Percentiles rank a stretch among this genome's conserved stretches.
phyloP scores from a whole-genome alignment of 2,329 filamentous ascomycete genomes.

The Pseudogymnoascus sp. region DNA sequence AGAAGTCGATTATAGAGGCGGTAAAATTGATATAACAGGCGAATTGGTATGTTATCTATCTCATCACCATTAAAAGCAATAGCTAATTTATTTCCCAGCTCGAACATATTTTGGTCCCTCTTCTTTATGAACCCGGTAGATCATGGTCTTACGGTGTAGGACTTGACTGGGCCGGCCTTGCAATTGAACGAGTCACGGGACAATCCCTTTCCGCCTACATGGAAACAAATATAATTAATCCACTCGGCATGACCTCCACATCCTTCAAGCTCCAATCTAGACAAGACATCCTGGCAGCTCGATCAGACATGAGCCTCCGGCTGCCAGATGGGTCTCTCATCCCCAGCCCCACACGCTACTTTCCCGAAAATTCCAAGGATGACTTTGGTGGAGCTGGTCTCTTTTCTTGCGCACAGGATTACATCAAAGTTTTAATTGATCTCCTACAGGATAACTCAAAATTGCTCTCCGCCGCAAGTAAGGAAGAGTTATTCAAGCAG shows the following conservation, averaged over 20 bases:
- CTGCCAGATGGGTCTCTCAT: neutral
- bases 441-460: constrained; percentile 46
- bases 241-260: constrained; percentile 42
- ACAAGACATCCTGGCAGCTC: constrained; percentile 11
- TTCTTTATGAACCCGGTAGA: constrained; percentile 57
- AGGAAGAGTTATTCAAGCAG: constrained; percentile 38
- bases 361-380: constrained; percentile 30
- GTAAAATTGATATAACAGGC: constrained; percentile 27
- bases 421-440: constrained; percentile 47
- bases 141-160: constrained; percentile 51
- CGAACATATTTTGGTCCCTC: constrained; percentile 30
- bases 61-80: neutral
- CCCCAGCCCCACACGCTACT: constrained; percentile 26
- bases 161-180: constrained; percentile 30
- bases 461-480: constrained; percentile 35
- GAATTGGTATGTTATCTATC: neutral
- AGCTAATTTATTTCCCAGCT: neutral
- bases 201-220: constrained; percentile 41
- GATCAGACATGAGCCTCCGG: neutral
- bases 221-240: constrained; percentile 39
- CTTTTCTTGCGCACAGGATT: constrained; percentile 32
- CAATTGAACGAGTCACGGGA: constrained; percentile 36
- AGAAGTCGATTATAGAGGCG: constrained; percentile 16
- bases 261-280: constrained; percentile 45
- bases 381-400: constrained; percentile 30